Base-by-base conservation (phyloP, 352 stramenopile genomes). In the Phytophthora quininea region DNA sequence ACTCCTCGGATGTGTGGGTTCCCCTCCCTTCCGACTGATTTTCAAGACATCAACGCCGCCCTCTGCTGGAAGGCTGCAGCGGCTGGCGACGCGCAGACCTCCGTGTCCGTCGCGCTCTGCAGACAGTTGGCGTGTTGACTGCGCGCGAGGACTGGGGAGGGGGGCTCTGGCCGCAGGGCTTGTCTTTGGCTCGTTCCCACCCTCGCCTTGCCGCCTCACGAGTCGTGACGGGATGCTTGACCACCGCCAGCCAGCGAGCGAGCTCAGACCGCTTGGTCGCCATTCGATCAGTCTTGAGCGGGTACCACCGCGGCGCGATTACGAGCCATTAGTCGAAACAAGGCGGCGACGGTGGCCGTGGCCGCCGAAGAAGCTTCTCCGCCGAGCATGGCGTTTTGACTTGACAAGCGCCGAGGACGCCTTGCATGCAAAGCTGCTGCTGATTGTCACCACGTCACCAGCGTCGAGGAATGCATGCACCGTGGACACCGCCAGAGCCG, bases 1-100 rank as follows among this genome's bases (percentile, higher is more conserved):
- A 62, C 48, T 76, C 69, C 69, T 76, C 64, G 64, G 69, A 76
- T 76, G 69, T 73, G 68, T 64, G 45, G 58, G n/a, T 63, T 47
- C 29, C 48, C 15, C 8, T 35, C 40, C 32, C 40, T 19, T 12
- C 45, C 27, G 33, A 35, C 57, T 66, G 63, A 73, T 73, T 73
- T 63, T 63, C 67, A 71, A 56, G 62, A 54, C 67, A 71, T 59
- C 54, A 67, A 49, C 15, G 9, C 40, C 15, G 40, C 4, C 12
- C 14, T n/a, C 15, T n/a, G 15, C 12, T 49, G 43, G 35, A 40
- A 73, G 43, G 61, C 50, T 74, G 50, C 63, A 24, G 19, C 63
- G 58, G 63, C 62, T 69, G 58, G 45, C 37, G 40, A 9, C n/a
- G 43, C n/a, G 15, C 12, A 49, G 43, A 54, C 7, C 33, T 27